Conservation (phyloP, 768 basidiomycete species). For the Rhodotorula graminis region DNA sequence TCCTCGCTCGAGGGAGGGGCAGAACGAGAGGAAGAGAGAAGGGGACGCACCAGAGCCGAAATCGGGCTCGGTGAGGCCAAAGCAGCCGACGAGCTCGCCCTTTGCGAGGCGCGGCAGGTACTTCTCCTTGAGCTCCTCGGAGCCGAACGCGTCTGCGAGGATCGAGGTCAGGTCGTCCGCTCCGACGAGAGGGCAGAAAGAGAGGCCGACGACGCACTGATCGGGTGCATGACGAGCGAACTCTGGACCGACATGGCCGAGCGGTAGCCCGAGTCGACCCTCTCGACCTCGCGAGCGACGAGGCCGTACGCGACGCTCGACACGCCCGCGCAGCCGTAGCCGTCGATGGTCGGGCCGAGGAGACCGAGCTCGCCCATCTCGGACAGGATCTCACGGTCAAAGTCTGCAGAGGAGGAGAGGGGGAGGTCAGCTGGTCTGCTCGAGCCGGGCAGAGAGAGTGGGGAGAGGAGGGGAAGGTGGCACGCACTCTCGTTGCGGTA, state of each 20-base stretch:
- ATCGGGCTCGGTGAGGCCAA: conserved; percentile 92
- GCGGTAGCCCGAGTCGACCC: conserved; percentile 93
- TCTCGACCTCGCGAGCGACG: conserved; percentile 87
- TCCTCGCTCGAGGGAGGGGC: neutral
- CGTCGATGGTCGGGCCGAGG: conserved; percentile 84
- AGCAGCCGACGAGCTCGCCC: conserved; percentile 85
- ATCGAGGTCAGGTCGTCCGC: fast-evolving
- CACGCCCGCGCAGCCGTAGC: conserved; percentile 88
- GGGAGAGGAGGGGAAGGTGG: conserved; percentile 10
- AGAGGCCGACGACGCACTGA: conserved; percentile 35
- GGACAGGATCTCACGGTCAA: conserved; percentile 66
- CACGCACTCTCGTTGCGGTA: conserved; percentile 76
- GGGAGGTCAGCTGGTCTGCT: too few species aligned
- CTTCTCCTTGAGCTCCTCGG: conserved; percentile 81
- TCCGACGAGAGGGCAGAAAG: fast-evolving
- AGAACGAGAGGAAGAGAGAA: neutral
- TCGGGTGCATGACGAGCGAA: conserved; percentile 88
- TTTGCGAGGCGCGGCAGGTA: conserved; percentile 78
- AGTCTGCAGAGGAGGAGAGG: conserved; percentile 54
- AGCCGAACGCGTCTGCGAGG: conserved; percentile 76
- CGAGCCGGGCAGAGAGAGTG: too few species aligned
- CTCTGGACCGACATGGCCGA: conserved; percentile 93
- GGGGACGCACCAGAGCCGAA: conserved; percentile 64
- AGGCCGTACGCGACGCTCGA: conserved; percentile 90
- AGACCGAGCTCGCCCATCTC: conserved; percentile 92